Base-by-base conservation (phyloP, 2,329 filamentous ascomycete species). In the Colletotrichum scovillei region DNA sequence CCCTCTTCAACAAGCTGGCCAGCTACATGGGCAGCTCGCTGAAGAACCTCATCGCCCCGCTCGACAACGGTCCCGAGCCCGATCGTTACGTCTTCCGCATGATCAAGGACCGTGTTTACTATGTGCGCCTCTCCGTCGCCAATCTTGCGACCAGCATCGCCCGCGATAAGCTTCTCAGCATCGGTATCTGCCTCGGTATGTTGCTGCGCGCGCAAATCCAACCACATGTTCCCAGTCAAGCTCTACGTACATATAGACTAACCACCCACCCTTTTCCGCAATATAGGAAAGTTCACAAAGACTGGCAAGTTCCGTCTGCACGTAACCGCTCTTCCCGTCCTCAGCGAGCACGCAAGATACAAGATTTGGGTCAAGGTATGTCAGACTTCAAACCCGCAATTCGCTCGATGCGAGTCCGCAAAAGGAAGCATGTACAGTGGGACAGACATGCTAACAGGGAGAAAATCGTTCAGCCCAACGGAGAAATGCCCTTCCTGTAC, bases 401-500 rank as follows among this genome's bases (percentile, higher is more conserved):
- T 9, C 16, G 7, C 11, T 49, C 42, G 42, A 42, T 42, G 16
- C 12, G 14, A 42, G 38, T 16, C 38, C 14, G 38, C 38, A 8
- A 42, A 42, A 14, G 38, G 38, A 42, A 16, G 14, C 12, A 42
- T 12, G 8, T 32, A 32, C 30, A 32, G 30, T 32, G 30, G 42
- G 4, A n/a, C 42, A 49, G 8, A 22, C 8, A 14, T n/a, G 49
- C 71, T 73, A n/a, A 73, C 49, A 7, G 16, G 3, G 22, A 5
- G 4, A 14, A 19, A 35, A 35, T 12, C 24, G 12, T 3, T 32
- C 63, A 74, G 85, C 90, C 92, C 73, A 98, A 98, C 84, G 97
- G 97, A 77, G 95, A 97, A 80, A 98, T 98, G 95, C 96, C 97
- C 1, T 98, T 97, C 82, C 86, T 99, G 59, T 99, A 98, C 84